Evolutionary conservation across 1,284 basidiomycete species (phyloP).

Genomic region (Neolentinus lepideus): DNA sequence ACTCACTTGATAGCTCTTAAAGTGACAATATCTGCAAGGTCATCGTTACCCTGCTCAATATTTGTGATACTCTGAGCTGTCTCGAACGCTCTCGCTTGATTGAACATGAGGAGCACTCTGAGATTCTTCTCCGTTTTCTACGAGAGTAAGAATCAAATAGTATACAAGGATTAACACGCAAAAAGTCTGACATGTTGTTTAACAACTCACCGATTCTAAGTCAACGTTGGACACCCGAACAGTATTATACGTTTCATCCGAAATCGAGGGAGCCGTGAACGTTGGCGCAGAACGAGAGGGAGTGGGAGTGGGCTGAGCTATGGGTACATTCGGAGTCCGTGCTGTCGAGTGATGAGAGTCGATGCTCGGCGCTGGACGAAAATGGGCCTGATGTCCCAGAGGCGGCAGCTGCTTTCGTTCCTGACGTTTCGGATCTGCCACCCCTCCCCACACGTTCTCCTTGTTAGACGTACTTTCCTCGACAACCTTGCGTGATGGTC

Average conservation of each 20-base stretch:
- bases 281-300: no score
- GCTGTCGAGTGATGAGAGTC: no score
- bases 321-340: no score
- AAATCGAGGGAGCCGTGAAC: no score
- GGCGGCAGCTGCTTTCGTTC: background rate
- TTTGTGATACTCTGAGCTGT: background rate
- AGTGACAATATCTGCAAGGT: background rate
- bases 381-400: background rate
- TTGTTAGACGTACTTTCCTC: conserved; percentile 21
- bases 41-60: background rate
- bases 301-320: no score
- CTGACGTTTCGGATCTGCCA: background rate
- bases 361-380: background rate
- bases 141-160: background rate
- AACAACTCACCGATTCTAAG: background rate
- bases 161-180: background rate
- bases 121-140: background rate
- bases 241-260: no score
- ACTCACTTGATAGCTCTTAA: background rate
- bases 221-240: no score
- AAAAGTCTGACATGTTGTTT: background rate
- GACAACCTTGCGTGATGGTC: conserved; percentile 22
- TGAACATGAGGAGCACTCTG: background rate
- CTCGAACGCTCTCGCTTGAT: background rate
- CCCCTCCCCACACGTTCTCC: conserved; percentile 2